Percentiles rank a stretch among this genome's conserved stretches.
Evolutionary conservation across 441 rosid genomes (phyloP).

Genomic region (Jatropha multifida): DNA sequence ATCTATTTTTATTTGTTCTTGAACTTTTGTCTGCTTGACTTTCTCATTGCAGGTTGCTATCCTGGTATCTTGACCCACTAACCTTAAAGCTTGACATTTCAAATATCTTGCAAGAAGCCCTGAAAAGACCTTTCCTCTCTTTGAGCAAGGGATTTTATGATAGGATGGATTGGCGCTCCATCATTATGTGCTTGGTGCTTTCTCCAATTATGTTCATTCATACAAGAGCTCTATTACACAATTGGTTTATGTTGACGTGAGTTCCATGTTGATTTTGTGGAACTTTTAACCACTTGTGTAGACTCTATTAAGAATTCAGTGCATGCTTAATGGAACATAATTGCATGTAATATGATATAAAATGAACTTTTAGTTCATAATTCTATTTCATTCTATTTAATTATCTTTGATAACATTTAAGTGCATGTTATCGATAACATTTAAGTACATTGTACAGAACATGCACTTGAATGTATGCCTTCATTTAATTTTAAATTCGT

Average conservation of each 20-base stretch:
- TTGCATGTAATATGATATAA: neutral
- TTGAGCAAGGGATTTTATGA: constrained; percentile 49
- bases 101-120: constrained; percentile 46
- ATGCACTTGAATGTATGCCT: neutral
- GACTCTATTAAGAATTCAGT: neutral
- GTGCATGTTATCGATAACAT: neutral
- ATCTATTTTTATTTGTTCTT: neutral
- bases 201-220: constrained; percentile 54
- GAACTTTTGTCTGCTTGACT: neutral
- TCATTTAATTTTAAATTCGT: neutral
- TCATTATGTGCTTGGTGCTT: constrained; percentile 48
- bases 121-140: constrained; percentile 66
- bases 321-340: neutral
- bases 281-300: neutral
- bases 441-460: neutral
- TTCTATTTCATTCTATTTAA: neutral
- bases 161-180: constrained; percentile 55
- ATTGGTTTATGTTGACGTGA: constrained; percentile 74
- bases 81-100: constrained; percentile 57
- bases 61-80: constrained; percentile 72
- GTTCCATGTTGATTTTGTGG: constrained; percentile 25
- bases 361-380: neutral
- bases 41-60: constrained; percentile 47
- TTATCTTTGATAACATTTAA: neutral
- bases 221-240: constrained; percentile 61